Percentiles rank a stretch among this genome's conserved stretches.
phyloP scores from a whole-genome alignment of 2,329 filamentous ascomycete genomes.

The Colletotrichum australisinense region DNA sequence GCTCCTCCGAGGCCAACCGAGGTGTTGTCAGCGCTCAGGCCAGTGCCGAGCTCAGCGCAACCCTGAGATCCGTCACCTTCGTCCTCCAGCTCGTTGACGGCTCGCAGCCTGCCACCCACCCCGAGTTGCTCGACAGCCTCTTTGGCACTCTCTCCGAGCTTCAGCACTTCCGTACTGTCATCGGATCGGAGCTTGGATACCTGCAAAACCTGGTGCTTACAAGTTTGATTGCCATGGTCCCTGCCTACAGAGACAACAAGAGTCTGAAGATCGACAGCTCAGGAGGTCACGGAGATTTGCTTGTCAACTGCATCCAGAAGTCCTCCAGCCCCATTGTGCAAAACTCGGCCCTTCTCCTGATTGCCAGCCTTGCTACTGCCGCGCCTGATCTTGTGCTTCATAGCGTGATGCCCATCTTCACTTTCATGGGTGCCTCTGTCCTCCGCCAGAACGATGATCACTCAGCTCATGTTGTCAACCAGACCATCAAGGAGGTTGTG shows the following conservation, averaged over 20 bases:
- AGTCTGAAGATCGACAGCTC: slow-evolving; percentile 78
- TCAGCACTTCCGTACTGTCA: slow-evolving; percentile 83
- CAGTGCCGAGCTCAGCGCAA: slow-evolving; percentile 72
- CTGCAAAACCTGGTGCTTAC: slow-evolving; percentile 86
- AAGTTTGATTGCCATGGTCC: slow-evolving; percentile 86
- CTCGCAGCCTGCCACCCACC: slow-evolving; percentile 78
- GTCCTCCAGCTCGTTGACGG: slow-evolving; percentile 90
- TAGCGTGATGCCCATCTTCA: slow-evolving; percentile 99
- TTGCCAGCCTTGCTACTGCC: slow-evolving; percentile 86
- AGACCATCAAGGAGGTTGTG: slow-evolving; percentile 95
- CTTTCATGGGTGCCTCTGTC: slow-evolving; percentile 94
- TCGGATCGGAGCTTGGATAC: slow-evolving; percentile 88
- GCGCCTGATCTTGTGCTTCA: slow-evolving; percentile 93
- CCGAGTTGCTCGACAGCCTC: slow-evolving; percentile 79
- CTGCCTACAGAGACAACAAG: slow-evolving; percentile 73
- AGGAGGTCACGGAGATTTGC: slow-evolving; percentile 85
- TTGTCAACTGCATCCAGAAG: slow-evolving; percentile 94
- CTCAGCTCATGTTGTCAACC: slow-evolving; percentile 94
- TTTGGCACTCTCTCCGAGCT: slow-evolving; percentile 88
- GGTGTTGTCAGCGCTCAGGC: slow-evolving; percentile 70
- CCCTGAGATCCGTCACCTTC: slow-evolving; percentile 83
- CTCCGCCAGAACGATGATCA: slow-evolving; percentile 95
- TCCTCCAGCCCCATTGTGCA: slow-evolving; percentile 94
- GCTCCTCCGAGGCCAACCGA: slow-evolving; percentile 73
- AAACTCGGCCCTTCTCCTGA: slow-evolving; percentile 87